A percentile compares a stretch with the other conserved stretches of the same genome.
Evolutionary conservation across 768 basidiomycete species (phyloP).

Genomic region (Megacollybia marginata): DNA sequence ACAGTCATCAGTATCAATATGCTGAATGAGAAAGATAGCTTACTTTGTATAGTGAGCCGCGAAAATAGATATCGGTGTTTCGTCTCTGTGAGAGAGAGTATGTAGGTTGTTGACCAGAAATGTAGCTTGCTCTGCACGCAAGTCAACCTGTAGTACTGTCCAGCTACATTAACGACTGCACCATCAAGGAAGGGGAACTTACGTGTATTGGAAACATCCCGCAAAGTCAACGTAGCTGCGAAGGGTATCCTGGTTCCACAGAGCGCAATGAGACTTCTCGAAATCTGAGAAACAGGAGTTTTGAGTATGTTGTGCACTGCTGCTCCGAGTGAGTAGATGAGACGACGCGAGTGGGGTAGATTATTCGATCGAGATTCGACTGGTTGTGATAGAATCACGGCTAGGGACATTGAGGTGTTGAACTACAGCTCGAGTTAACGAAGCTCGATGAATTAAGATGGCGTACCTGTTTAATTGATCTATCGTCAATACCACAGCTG

Average conservation of each 20-base stretch:
- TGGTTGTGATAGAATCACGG: constrained; percentile 11
- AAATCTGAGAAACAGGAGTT: constrained; percentile 9
- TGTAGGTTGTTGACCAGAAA: constrained; percentile 37
- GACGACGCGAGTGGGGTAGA: not conserved
- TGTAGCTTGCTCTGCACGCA: constrained; percentile 42
- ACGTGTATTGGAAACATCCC: constrained; percentile 39
- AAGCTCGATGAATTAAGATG: not conserved
- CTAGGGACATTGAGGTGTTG: constrained; percentile 34
- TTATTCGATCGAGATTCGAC: not conserved
- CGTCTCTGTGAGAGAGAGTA: constrained; percentile 27
- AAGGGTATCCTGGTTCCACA: too few species aligned
- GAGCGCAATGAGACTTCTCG: too few species aligned
- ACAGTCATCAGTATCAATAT: not conserved
- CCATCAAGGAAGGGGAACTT: constrained; percentile 2
- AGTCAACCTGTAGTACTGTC: constrained; percentile 55
- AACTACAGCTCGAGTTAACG: constrained; percentile 21
- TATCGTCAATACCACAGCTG: constrained; percentile 24
- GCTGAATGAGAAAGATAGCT: constrained; percentile 7
- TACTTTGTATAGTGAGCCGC: constrained; percentile 67
- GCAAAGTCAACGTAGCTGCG: constrained; percentile 13
- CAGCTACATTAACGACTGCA: not conserved
- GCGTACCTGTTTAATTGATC: constrained; percentile 35
- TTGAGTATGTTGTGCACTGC: constrained; percentile 10
- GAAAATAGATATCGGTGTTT: constrained; percentile 29
- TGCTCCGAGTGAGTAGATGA: constrained; percentile 3